Base-by-base conservation (phyloP, 2,329 filamentous ascomycete species). In the Paracoccidioides brasiliensis region DNA sequence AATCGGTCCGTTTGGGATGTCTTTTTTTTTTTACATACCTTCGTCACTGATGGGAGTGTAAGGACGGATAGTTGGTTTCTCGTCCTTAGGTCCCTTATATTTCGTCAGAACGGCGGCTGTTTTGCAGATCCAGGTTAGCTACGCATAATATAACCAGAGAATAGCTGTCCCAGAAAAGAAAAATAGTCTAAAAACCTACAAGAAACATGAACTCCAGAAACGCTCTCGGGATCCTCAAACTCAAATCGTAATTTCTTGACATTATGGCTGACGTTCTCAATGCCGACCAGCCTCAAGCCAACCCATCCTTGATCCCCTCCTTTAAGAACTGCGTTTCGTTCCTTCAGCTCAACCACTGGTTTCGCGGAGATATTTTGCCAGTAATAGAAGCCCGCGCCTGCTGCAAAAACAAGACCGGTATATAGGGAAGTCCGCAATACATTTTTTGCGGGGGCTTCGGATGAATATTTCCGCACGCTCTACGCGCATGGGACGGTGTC, bases 31-130 rank as follows among this genome's bases (percentile, higher is more conserved):
- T 3, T 46, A 42, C 50, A 35, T 69, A 87, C 85, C 78, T 73
- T 95, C 90, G 67, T 95, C 90, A 66, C 83, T 94, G 65, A 85
- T 81, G 54, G 93, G 91, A 4, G 93, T 98, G 74, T 98, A 98
- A 5, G 93, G 93, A 60, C 93, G 81, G 61, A 98, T 81, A 9
- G 88, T 84, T 38, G 88, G 79, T 83, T 97, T 97, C 71, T 89
- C 81, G 67, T 83, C 84, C 58, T 84, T 83, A n/a, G 81, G 80
- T 5, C 84, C 83, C 77, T 95, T 89, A 79, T 83, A 96, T 76
- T 94, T 95, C 62, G 93, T 93, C 69, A 98, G 77, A 63, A 98
- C 73, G 48, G 90, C 90, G 65, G 81, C 79, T 82, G 56, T 35
- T 22, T 44, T 22, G 12, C 40, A 52, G 61, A 33, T 58, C 10